A percentile compares a stretch with the other conserved stretches of the same genome.
Evolutionary conservation across 176 grass and related monocot genomes (phyloP).

Genomic region (Coix lacrymajobi): DNA sequence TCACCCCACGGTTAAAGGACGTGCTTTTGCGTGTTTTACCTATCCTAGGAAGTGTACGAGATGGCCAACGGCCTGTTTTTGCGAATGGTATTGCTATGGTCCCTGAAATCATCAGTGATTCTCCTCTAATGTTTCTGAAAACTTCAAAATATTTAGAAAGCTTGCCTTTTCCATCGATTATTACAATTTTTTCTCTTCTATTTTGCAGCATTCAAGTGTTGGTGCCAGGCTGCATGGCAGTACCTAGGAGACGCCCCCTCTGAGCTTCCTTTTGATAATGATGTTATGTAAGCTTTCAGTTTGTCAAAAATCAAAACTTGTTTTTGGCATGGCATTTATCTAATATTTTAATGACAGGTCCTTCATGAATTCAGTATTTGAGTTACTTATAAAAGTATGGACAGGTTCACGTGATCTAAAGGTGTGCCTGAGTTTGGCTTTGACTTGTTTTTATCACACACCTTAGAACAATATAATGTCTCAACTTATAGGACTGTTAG

Average conservation of each 20-base stretch:
- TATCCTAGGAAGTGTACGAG: conserved; percentile 86
- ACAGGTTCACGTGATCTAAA: conserved; percentile 77
- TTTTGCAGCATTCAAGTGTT: conserved; percentile 88
- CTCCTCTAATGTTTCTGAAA: conserved; percentile 4
- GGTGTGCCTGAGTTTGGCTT: conserved; percentile 35
- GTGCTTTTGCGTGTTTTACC: conserved; percentile 93
- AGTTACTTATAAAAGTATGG: conserved; percentile 91
- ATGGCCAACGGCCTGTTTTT: conserved; percentile 80
- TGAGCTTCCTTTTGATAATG: conserved; percentile 65
- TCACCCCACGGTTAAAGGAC: conserved; percentile 86
- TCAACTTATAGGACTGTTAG: neutral
- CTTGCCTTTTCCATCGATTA: conserved; percentile 4
- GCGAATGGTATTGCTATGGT: conserved; percentile 76
- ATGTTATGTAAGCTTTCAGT: conserved; percentile 84
- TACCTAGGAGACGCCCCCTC: conserved; percentile 71
- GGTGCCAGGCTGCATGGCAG: conserved; percentile 95
- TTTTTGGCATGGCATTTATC: conserved; percentile 13
- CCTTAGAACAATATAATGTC: neutral
- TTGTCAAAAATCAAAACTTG: neutral
- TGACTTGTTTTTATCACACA: conserved; percentile 8
- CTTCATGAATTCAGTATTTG: conserved; percentile 99
- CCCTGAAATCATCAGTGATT: conserved; percentile 9
- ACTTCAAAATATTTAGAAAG: neutral
- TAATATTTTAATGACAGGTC: conserved; percentile 55
- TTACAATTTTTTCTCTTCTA: conserved; percentile 1